Base-by-base conservation (phyloP, 1,139 yeast species). In the Hyphopichia burtonii region DNA sequence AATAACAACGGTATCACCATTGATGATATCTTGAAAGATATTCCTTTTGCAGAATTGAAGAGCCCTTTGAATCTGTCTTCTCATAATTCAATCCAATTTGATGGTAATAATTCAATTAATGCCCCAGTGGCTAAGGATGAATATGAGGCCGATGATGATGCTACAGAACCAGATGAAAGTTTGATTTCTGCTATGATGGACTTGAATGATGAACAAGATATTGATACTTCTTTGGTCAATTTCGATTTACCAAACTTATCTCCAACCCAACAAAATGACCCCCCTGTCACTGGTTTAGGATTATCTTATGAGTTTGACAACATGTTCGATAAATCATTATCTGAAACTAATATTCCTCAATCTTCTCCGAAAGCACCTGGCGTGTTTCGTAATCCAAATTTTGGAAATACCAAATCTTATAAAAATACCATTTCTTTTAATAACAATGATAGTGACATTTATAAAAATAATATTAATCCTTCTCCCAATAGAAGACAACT, bases 1-100 rank as follows among this genome's bases (percentile, higher is more conserved):
- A 8, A 25, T 25, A 25, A 10, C n/a, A 36, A 17, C 18, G 20
- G 34, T 28, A 40, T 54, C 27, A 55, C 61, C 4, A 55, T 59
- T n/a, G 63, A 60, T 25, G 64, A 59, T 38, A 44, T 59, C 15
- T 45, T 60, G 27, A 49, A 52, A 37, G 45, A 50, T n/a, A 59
- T 58, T 39, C 64, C 65, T 4, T 55, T 60, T 32, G 53, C 50
- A 3, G 53, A 47, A 33, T 47, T 36, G 34, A 50, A 33, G 25
- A 34, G 40, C 12, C 39, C 41, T 2, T 30, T 34, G 7, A 31
- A 16, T 17, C 15, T 11, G n/a, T 17, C 20, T 23, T 31, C 39
- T 34, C n/a, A 31, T 38, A 41, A 36, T 20, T 34, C 38, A n/a
- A 19, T 36, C 5, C 32, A 30, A 30, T 32, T 32, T 16, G 19